These are phyloP conservation scores for Candida montana DNA, from an alignment of 805 yeast genomes.

Conservation along the genomic window DNA sequence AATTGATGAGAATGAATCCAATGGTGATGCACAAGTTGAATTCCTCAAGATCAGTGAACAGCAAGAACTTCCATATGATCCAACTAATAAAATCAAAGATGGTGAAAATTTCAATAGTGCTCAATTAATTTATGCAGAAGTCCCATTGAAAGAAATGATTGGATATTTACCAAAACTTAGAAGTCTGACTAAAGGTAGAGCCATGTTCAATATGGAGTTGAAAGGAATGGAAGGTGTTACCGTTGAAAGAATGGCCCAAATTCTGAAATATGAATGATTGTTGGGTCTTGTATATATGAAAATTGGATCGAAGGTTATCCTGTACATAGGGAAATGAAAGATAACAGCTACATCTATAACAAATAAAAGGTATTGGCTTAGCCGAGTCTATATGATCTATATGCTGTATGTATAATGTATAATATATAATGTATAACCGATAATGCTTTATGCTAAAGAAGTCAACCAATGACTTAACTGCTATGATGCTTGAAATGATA, in stretches of 20 bases:
- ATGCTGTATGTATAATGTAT: too few species aligned
- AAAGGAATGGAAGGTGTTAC: slow-evolving; percentile 66
- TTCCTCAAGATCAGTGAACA: slow-evolving; percentile 52
- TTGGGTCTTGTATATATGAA: background rate
- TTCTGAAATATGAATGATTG: slow-evolving; percentile 23
- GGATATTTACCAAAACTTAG: slow-evolving; percentile 78
- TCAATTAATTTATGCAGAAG: slow-evolving; percentile 67
- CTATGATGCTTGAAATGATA: too few species aligned
- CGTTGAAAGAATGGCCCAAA: slow-evolving; percentile 40
- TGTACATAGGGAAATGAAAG: too few species aligned
- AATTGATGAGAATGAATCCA: slow-evolving; percentile 56
- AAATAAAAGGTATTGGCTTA: too few species aligned
- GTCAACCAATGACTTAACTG: too few species aligned
- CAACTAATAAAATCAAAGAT: slow-evolving; percentile 32
- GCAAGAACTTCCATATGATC: slow-evolving; percentile 73
- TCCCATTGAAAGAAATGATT: slow-evolving; percentile 85
- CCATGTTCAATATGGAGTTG: slow-evolving; percentile 74
- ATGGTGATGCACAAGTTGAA: slow-evolving; percentile 36
- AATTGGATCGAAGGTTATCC: too few species aligned
- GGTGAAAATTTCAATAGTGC: slow-evolving; percentile 19
- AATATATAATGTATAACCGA: too few species aligned
- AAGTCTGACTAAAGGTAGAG: slow-evolving; percentile 86
- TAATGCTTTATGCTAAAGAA: too few species aligned
- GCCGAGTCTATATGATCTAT: too few species aligned
- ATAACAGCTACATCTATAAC: too few species aligned